phyloP scores from a whole-genome alignment of 257 asterid species.

The Catharanthus roseus region DNA sequence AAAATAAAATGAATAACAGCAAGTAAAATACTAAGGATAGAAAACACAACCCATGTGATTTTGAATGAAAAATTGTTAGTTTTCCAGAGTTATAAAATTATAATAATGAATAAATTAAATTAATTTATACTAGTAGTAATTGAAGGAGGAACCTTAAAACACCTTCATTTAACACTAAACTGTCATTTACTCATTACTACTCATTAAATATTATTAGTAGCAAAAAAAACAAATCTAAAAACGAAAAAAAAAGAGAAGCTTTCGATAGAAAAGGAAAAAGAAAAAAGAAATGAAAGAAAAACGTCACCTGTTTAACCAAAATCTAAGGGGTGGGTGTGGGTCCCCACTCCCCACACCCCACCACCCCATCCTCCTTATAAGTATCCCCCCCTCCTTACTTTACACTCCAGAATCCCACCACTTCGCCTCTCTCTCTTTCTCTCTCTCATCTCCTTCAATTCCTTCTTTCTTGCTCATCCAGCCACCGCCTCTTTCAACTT shows the following conservation, averaged over 20 bases:
- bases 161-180: constrained; percentile 19
- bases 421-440: constrained; percentile 22
- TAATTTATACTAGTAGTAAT: no score
- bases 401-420: constrained; percentile 22
- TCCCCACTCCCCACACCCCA: constrained; percentile 40
- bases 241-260: not conserved
- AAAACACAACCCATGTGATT: no score
- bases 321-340: constrained; percentile 40
- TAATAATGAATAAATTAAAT: no score
- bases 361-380: constrained; percentile 47
- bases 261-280: not conserved
- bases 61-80: not conserved
- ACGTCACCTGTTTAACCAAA: constrained; percentile 16
- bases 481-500: not conserved
- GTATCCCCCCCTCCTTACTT: constrained; percentile 17
- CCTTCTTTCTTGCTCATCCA: not conserved
- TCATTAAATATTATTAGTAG: constrained; percentile 2
- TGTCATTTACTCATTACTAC: constrained; percentile 7
- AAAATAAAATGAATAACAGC: no score
- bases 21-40: no score
- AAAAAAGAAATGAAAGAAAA: not conserved
- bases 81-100: not conserved
- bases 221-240: constrained; percentile 1
- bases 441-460: not conserved
- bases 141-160: no score